Evolutionary conservation across 129 eudicot species (phyloP).

Genomic region (Kitagawia praeruptora): DNA sequence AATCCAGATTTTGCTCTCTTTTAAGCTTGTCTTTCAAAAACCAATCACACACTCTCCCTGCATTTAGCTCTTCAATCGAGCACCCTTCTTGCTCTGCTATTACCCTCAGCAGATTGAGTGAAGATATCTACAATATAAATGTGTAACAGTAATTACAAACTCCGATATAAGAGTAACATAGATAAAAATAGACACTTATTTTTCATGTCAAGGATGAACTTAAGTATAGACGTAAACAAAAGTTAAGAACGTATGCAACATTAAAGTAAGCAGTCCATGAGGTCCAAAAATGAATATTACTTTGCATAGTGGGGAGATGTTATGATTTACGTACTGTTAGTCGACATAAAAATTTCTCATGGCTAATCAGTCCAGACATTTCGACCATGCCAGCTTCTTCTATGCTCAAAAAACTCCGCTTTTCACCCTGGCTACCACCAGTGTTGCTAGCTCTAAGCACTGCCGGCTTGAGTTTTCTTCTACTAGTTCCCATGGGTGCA

Average conservation of each 20-base stretch:
- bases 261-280: neutral
- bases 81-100: slow-evolving; percentile 85
- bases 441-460: slow-evolving; percentile 22
- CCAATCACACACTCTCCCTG: slow-evolving; percentile 90
- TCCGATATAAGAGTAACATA: neutral
- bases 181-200: neutral
- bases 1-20: slow-evolving; percentile 68
- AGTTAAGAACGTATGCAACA: neutral
- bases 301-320: neutral
- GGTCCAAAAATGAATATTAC: neutral
- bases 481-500: neutral
- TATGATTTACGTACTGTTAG: slow-evolving; percentile 42
- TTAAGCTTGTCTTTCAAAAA: slow-evolving; percentile 86
- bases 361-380: slow-evolving; percentile 62
- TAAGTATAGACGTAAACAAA: too few relatives aligned
- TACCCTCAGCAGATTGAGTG: slow-evolving; percentile 67
- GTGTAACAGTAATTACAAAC: neutral
- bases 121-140: slow-evolving; percentile 48
- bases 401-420: slow-evolving; percentile 49
- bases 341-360: slow-evolving; percentile 76
- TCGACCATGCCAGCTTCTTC: slow-evolving; percentile 94
- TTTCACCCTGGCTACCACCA: slow-evolving; percentile 38
- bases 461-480: slow-evolving; percentile 10
- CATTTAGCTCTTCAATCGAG: slow-evolving; percentile 73
- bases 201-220: neutral